phyloP scores from a whole-genome alignment of 1,139 yeast genomes.

The Scheffersomyces insectosa region DNA sequence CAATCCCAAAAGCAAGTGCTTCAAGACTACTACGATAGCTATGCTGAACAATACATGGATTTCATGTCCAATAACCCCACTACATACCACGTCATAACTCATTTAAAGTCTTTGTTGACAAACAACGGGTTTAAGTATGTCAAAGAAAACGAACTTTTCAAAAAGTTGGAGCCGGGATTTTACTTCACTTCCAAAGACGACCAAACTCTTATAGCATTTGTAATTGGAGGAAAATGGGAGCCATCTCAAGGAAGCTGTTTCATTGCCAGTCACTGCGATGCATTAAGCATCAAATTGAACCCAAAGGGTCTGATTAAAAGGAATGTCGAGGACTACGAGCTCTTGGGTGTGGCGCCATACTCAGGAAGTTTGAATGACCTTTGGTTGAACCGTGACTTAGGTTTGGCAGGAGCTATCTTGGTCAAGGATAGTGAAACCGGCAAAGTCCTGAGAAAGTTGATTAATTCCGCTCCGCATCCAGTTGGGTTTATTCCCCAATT shows the following conservation, averaged over 20 bases:
- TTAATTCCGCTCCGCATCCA: conserved; percentile 40
- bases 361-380: conserved; percentile 37
- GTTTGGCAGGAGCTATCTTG: conserved; percentile 45
- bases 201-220: conserved; percentile 40
- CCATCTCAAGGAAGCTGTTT: conserved; percentile 40
- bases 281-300: conserved; percentile 40
- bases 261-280: conserved; percentile 46
- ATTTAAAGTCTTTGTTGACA: conserved; percentile 26
- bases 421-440: conserved; percentile 24
- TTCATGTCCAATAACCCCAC: conserved; percentile 45
- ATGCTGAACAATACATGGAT: conserved; percentile 33
- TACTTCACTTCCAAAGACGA: conserved; percentile 40
- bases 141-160: conserved; percentile 21
- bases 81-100: conserved; percentile 39
- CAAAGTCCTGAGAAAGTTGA: conserved; percentile 24
- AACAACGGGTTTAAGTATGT: conserved; percentile 32
- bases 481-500: conserved; percentile 43
- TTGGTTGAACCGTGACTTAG: conserved; percentile 50
- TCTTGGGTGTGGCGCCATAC: conserved; percentile 46
- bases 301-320: conserved; percentile 28
- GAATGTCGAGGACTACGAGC: conserved; percentile 35
- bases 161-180: conserved; percentile 10
- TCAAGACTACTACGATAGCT: conserved; percentile 13
- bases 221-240: conserved; percentile 41
- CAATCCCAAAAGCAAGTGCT: background rate